Evolutionary conservation across 495 filamentous ascomycete species (phyloP).

Genomic region (Cercophora sp.): DNA sequence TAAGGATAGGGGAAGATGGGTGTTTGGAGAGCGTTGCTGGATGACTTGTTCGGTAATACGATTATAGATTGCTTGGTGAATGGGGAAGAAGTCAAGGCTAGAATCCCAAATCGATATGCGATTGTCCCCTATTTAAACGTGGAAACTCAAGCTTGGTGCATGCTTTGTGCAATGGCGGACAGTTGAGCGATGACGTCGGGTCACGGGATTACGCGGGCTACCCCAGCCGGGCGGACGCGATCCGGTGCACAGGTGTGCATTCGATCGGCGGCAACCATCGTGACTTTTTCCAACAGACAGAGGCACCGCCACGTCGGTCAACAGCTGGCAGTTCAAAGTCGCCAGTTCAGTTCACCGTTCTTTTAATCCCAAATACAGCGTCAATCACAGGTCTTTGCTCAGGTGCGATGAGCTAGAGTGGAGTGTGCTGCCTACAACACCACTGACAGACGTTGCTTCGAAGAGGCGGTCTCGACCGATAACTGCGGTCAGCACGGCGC

Average conservation of each 20-base stretch:
- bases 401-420: too few species aligned
- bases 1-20: constrained; percentile 1
- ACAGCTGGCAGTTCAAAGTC: too few species aligned
- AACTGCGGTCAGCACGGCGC: too few species aligned
- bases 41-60: neutral
- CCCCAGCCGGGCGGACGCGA: constrained; percentile 1
- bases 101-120: neutral
- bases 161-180: too few species aligned
- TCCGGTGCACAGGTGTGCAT: constrained; percentile 6
- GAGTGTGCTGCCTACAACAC: too few species aligned
- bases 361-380: too few species aligned
- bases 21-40: neutral
- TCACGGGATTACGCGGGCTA: constrained; percentile 16
- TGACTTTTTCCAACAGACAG: neutral
- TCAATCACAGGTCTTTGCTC: too few species aligned
- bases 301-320: neutral
- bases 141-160: neutral
- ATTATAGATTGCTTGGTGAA: neutral
- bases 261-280: neutral
- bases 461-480: too few species aligned
- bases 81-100: neutral
- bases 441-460: too few species aligned
- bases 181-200: constrained; percentile 20
- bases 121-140: neutral
- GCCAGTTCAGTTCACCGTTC: too few species aligned